Conservation (phyloP, 202 grass and related monocot species). For the Eragrostis tef region DNA sequence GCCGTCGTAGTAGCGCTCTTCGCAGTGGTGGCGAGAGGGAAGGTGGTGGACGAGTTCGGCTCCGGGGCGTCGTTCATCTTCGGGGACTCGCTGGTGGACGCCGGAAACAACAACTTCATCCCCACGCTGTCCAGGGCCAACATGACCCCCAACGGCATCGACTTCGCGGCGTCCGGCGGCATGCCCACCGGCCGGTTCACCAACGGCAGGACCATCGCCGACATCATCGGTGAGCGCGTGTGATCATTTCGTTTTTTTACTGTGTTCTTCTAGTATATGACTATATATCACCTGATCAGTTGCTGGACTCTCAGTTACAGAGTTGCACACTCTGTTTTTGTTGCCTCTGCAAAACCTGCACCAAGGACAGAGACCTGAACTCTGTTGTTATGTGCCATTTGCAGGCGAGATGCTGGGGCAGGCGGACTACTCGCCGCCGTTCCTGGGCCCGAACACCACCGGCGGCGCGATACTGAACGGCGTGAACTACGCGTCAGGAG, state of each 20-base stretch:
- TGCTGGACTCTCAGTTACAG: too few relatives aligned
- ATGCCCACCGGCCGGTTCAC: conserved; percentile 86
- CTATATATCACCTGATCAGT: neutral
- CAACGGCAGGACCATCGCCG: conserved; percentile 90
- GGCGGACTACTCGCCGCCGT: conserved; percentile 69
- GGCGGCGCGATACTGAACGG: conserved; percentile 69
- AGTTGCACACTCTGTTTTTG: too few relatives aligned
- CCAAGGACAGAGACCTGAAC: neutral
- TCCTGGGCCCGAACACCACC: conserved; percentile 72
- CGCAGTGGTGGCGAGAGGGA: neutral
- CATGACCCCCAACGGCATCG: conserved; percentile 85
- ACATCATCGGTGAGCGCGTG: conserved; percentile 71
- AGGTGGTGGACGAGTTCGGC: conserved; percentile 40
- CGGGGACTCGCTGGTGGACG: conserved; percentile 88
- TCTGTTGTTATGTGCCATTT: conserved; percentile 20
- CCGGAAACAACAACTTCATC: conserved; percentile 95
- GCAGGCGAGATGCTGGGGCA: conserved; percentile 89
- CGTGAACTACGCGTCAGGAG: conserved; percentile 92
- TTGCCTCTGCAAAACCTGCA: too few relatives aligned
- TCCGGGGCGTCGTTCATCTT: conserved; percentile 81
- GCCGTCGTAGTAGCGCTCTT: conserved; percentile 1
- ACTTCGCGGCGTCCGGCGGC: conserved; percentile 80
- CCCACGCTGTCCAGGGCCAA: conserved; percentile 75
- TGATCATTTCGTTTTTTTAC: neutral
- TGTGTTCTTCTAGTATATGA: neutral